Evolutionary conservation across 2,329 filamentous ascomycete genomes (phyloP), one percentile per base, ranked within the genome.

Genomic region (Alternaria ventricosa): DNA sequence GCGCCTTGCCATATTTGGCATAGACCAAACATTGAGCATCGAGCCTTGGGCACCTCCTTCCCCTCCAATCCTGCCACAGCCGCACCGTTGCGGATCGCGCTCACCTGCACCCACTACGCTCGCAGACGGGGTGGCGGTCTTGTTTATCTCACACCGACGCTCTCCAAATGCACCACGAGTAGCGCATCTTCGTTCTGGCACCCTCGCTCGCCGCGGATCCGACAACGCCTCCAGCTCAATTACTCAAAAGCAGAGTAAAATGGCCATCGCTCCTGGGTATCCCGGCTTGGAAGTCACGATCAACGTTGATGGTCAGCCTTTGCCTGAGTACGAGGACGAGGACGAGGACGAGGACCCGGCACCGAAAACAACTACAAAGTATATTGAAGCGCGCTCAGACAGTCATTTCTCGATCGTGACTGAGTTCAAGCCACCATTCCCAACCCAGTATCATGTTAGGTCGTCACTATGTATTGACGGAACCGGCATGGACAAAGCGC

Each of bases 321-420:
- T 69, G 4, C 36, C 18, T 30, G 68, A 70, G 43, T 67, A 69
- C 27, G 58, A 67, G 5, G 30, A 33, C 11, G 62, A 69, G 12
- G 55, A 65, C 5, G 36, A 53, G 5, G 7, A 18, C 6, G n/a
- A n/a, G n/a, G n/a, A n/a, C n/a, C 9, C 27, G 5, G 5, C 54
- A 18, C 45, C 36, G 1, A 56, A 60, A 1, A 18, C 45, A 13
- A 18, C 60, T 6, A 63, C 60, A 4, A 65, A 60, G 53, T 67
- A 67, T 44, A 28, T 65, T 5, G 64, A 65, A 23, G 64, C 61
- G 11, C 41, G 49, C 27, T 55, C 59, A 8, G 61, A 47, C 2
- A 36, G 53, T 5, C 23, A 57, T 3, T 65, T 69, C 20, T 33
- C 28, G 6, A 25, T 67, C 10, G 56, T 23, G 27, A 22, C 15